Evolutionary conservation across 2,329 filamentous ascomycete species (phyloP), one percentile per base, ranked within the genome.

Genomic region (Beauveria sp.): DNA sequence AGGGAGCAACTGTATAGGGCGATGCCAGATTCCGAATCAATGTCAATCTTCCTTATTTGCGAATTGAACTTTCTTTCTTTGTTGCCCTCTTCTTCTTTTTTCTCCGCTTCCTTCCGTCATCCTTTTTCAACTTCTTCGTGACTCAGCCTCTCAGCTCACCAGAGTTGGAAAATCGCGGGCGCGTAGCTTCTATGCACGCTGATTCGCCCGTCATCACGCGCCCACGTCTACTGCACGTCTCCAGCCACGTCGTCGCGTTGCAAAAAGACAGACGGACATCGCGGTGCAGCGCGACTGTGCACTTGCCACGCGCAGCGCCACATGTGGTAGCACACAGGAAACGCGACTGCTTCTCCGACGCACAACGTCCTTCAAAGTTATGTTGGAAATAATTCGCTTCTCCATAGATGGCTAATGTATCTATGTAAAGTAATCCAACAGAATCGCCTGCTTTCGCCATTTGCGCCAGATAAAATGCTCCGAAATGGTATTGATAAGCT

Each of bases 161-260:
- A 59, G 5, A 30, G 40, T 20, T 24, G 46, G 6, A 9, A 44
- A 50, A 37, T 46, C 47, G 22, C 55, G 60, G 55, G 60, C 60
- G 60, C 60, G 60, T 62, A 55, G 24, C 14, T 26, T n/a, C 20
- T 37, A 28, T 50, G n/a, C 48, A 30, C 50, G 26, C 48, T 62
- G 60, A 62, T 62, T 62, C 40, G 60, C 41, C 43, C 48, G 14
- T n/a, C 55, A 59, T 18, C 50, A 62, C 60, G 60, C 60, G 60
- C 60, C 60, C 47, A 47, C 53, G 28, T 52, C 50, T 24, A 24
- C 2, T 10, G 28, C 50, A 52, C 50, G 46, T 48, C 48, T 44
- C 48, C 60, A 61, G 54, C 59, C 53, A 61, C 46, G 40, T 26
- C 40, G 16, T 51, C 43, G 43, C 43, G 55, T 22, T 40, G 18